These are phyloP conservation scores for Bonia amplexicaulis DNA, from an alignment of 176 grass and related monocot genomes.

Conservation along the genomic window DNA sequence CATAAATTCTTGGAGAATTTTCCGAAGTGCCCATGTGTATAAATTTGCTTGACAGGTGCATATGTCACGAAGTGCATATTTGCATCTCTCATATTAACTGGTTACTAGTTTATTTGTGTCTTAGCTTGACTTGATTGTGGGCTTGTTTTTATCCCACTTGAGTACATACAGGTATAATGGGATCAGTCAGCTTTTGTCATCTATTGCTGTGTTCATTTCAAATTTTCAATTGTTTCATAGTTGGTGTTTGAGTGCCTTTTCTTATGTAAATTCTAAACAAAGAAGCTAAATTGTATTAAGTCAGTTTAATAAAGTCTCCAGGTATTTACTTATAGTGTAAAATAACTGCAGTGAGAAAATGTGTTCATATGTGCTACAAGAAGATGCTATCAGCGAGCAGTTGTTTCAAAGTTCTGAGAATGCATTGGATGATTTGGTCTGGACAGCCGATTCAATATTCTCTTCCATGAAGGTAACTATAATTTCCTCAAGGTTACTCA, in stretches of 20 bases:
- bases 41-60: background rate
- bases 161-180: background rate
- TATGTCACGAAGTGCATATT: background rate
- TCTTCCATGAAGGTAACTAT: conserved; percentile 69
- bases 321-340: conserved; percentile 13
- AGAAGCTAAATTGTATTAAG: background rate
- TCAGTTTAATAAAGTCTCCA: background rate
- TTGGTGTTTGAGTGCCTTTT: background rate
- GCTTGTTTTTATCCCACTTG: background rate
- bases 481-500: conserved; percentile 20
- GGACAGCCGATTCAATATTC: conserved; percentile 71
- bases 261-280: background rate
- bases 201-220: background rate
- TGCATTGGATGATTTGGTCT: conserved; percentile 82
- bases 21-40: background rate
- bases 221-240: background rate
- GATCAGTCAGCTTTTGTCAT: background rate
- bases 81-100: background rate
- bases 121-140: background rate
- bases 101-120: background rate
- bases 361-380: conserved; percentile 76
- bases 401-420: conserved; percentile 91
- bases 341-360: conserved; percentile 49
- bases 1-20: background rate
- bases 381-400: conserved; percentile 82